phyloP scores from a whole-genome alignment of 2,329 filamentous ascomycete genomes.

The Calonectria crousiana region DNA sequence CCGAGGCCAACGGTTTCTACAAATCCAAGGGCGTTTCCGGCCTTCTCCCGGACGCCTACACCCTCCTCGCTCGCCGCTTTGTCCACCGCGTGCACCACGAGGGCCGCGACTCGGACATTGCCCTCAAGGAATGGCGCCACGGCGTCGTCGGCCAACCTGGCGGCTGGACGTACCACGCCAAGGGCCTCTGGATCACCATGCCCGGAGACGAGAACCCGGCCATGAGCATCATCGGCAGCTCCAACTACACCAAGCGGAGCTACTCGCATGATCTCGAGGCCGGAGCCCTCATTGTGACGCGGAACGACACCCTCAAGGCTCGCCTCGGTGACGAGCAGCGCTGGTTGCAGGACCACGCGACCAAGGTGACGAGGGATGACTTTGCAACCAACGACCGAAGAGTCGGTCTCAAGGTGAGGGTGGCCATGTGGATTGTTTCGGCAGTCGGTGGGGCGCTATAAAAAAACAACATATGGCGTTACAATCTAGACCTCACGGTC shows the following conservation, averaged over 20 bases:
- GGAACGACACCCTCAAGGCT: slow-evolving; percentile 76
- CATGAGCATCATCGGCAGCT: slow-evolving; percentile 88
- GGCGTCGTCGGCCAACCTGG: slow-evolving; percentile 84
- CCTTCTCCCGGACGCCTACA: slow-evolving; percentile 92
- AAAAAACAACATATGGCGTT: neutral
- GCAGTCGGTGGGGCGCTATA: slow-evolving; percentile 89
- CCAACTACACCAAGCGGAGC: slow-evolving; percentile 94
- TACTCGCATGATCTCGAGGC: slow-evolving; percentile 94
- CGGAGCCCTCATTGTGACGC: slow-evolving; percentile 87
- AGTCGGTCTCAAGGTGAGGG: slow-evolving; percentile 84
- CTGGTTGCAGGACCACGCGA: slow-evolving; percentile 83
- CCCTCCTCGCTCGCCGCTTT: slow-evolving; percentile 86
- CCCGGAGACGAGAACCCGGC: slow-evolving; percentile 75
- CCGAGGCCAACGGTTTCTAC: slow-evolving; percentile 96
- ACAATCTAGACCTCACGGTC: neutral
- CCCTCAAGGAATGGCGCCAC: slow-evolving; percentile 87
- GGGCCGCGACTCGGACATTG: slow-evolving; percentile 68
- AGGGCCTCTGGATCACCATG: slow-evolving; percentile 91
- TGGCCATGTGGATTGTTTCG: slow-evolving; percentile 95
- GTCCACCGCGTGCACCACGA: slow-evolving; percentile 68
- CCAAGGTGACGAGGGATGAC: slow-evolving; percentile 78
- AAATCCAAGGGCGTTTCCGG: slow-evolving; percentile 88
- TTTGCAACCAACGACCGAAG: slow-evolving; percentile 84
- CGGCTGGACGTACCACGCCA: slow-evolving; percentile 98
- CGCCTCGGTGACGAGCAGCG: slow-evolving; percentile 83